Conservation (phyloP, 2,329 filamentous ascomycete genomes). For the Calonectria naviculata region DNA sequence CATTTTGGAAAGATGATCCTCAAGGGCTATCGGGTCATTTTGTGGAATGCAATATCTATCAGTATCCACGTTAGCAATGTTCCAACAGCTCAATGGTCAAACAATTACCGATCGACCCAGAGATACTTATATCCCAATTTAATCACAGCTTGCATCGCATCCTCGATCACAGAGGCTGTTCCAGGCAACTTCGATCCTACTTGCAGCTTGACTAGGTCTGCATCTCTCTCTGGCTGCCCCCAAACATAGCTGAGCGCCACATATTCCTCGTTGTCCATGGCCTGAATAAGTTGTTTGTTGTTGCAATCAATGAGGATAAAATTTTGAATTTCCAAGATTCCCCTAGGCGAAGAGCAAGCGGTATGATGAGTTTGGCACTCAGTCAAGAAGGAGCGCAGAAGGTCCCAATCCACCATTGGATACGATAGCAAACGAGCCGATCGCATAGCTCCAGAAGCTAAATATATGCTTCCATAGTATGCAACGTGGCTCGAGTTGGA, state of each 20-base stretch:
- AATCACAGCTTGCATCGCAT: constrained; percentile 4
- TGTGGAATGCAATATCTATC: constrained; percentile 9
- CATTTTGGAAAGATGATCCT: constrained; percentile 7
- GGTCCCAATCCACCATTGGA: not conserved
- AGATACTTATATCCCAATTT: constrained; percentile 1
- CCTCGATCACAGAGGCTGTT: not conserved
- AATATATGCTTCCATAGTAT: constrained; percentile 8
- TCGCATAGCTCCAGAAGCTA: not conserved
- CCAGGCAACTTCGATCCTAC: not conserved
- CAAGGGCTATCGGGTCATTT: not conserved
- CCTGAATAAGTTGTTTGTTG: not conserved
- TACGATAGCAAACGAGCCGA: not conserved
- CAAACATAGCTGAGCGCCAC: constrained; percentile 17
- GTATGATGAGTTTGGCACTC: not conserved
- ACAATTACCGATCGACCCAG: constrained; percentile 12
- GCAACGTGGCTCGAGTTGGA: not conserved
- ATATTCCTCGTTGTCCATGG: not conserved
- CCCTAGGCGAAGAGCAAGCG: not conserved
- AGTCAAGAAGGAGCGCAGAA: not conserved
- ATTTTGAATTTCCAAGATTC: not conserved
- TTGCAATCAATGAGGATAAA: constrained; percentile 8
- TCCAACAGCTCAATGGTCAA: not conserved
- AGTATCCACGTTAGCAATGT: not conserved
- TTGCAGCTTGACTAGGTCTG: not conserved
- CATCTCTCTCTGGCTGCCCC: not conserved